Evolutionary conservation across 495 filamentous ascomycete species (phyloP).

Genomic region (Aspergillus sclerotioniger): DNA sequence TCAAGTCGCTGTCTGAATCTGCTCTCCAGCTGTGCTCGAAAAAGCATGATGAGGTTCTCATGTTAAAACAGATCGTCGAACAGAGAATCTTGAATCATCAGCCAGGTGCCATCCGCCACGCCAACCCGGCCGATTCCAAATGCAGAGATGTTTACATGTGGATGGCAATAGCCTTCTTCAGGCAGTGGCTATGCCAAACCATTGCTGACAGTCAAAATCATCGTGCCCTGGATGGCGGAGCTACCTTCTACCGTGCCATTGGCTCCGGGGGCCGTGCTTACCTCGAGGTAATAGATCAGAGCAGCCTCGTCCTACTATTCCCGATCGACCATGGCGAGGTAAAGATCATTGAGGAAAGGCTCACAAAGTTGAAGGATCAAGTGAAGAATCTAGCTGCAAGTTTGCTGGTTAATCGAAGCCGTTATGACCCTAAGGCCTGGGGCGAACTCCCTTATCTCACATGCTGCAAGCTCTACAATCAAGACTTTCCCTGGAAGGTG

Average conservation of each 20-base stretch:
- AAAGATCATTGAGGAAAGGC: slow-evolving; percentile 31
- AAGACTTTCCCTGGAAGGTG: slow-evolving; percentile 31
- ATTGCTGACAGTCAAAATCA: slow-evolving; percentile 18
- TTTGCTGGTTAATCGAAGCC: slow-evolving; percentile 23
- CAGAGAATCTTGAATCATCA: slow-evolving; percentile 20
- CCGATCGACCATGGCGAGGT: slow-evolving; percentile 5
- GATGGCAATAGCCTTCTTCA: slow-evolving; percentile 30
- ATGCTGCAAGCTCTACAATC: slow-evolving; percentile 27
- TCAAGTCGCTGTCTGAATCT: slow-evolving; percentile 14
- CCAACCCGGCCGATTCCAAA: slow-evolving; percentile 11
- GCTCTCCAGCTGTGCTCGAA: slow-evolving; percentile 22
- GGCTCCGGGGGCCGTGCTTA: slow-evolving; percentile 20
- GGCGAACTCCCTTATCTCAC: slow-evolving; percentile 34
- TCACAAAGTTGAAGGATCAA: slow-evolving; percentile 45
- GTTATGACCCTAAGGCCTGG: slow-evolving; percentile 17
- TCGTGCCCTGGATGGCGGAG: slow-evolving; percentile 29
- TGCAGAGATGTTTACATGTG: slow-evolving; percentile 30
- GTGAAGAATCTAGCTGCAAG: slow-evolving; percentile 19
- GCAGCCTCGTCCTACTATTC: neutral
- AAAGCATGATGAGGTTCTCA: slow-evolving; percentile 16
- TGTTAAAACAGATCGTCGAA: slow-evolving; percentile 20
- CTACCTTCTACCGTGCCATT: slow-evolving; percentile 33
- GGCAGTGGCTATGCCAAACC: slow-evolving; percentile 26
- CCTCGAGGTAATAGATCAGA: neutral
- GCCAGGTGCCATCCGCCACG: slow-evolving; percentile 4